Evolutionary conservation across 306 rosid genomes (phyloP).

Genomic region (Trifolium subterraneum): DNA sequence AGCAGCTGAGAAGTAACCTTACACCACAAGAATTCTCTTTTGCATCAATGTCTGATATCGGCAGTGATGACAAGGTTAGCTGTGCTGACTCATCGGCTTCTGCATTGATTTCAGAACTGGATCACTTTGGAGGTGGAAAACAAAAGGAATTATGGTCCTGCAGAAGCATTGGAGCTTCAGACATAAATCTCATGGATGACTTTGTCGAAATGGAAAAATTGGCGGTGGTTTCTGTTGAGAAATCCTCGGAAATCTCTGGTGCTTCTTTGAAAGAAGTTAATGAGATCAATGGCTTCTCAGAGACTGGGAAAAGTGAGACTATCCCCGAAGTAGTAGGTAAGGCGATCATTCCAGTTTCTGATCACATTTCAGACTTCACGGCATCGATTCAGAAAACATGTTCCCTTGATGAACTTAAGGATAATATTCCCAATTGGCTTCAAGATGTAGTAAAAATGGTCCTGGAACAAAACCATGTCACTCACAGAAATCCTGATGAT

Average conservation of each 20-base stretch:
- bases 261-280: slow-evolving; percentile 48
- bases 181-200: slow-evolving; percentile 87
- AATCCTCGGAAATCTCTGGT: slow-evolving; percentile 42
- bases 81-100: slow-evolving; percentile 82
- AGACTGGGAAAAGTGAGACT: slow-evolving; percentile 44
- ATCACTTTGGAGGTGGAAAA: slow-evolving; percentile 66
- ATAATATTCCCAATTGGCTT: slow-evolving; percentile 65
- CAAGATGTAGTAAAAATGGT: slow-evolving; percentile 60
- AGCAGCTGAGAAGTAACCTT: slow-evolving; percentile 51
- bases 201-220: slow-evolving; percentile 93
- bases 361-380: slow-evolving; percentile 46
- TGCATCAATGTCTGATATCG: slow-evolving; percentile 72
- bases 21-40: slow-evolving; percentile 55
- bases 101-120: slow-evolving; percentile 77
- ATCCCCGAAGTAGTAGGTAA: slow-evolving; percentile 45
- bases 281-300: slow-evolving; percentile 49
- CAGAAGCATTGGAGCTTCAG: slow-evolving; percentile 66
- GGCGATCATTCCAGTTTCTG: slow-evolving; percentile 54
- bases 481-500: slow-evolving; percentile 54
- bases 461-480: slow-evolving; percentile 55
- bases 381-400: slow-evolving; percentile 47
- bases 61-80: slow-evolving; percentile 84
- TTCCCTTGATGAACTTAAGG: slow-evolving; percentile 38
- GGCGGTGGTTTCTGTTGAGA: slow-evolving; percentile 73
- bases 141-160: slow-evolving; percentile 52